Evolutionary conservation across 2,329 filamentous ascomycete species (phyloP), one percentile per base, ranked within the genome.

Genomic region (Aspergillus brunneoviolaceus): DNA sequence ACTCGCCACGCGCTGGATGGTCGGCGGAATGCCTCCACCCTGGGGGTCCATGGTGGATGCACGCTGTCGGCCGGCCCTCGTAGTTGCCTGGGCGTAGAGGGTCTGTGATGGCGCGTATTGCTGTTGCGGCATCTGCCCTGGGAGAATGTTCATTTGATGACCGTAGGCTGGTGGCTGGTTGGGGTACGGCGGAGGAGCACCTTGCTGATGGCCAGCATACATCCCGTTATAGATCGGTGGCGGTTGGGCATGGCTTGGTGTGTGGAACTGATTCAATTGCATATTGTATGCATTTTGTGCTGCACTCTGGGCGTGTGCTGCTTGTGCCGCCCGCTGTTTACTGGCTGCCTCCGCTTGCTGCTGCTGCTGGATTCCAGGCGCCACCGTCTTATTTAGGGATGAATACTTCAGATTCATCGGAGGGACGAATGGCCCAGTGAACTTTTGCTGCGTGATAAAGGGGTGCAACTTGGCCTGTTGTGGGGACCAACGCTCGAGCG

Each of bases 361-460:
- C 74, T 98, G 95, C 75, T 97, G 93, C 73, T 96, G 92, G 16
- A 96, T 95, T 45, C 93, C 94, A 5, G 93, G 94, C 5, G 94
- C 92, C 14, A 93, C 91, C 21, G 94, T 96, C 70, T 95, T 86
- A 74, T 91, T 93, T 57, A 91, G 82, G 2, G 91, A 90, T 69
- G 90, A 91, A 21, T 92, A 87, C 75, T 97, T 97, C 61, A 98
- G 81, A 71, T 96, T 96, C 92, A 97, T 96, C 2, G 94, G 94
- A 9, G 95, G 95, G 51, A 98, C 91, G 72, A 99, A 99, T 3
- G 93, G 92, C 0, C 92, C 93, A 0, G 93, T 97, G 73, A 89
- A 99, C 80, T 98, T 99, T 72, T 96, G 90, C 74, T 99, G 95
- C 0, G 95, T 99, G 72, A 99, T 99, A 77, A 99, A 99, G 0